Conservation (phyloP, 2,329 filamentous ascomycete genomes). For the Colletotrichum sp. region DNA sequence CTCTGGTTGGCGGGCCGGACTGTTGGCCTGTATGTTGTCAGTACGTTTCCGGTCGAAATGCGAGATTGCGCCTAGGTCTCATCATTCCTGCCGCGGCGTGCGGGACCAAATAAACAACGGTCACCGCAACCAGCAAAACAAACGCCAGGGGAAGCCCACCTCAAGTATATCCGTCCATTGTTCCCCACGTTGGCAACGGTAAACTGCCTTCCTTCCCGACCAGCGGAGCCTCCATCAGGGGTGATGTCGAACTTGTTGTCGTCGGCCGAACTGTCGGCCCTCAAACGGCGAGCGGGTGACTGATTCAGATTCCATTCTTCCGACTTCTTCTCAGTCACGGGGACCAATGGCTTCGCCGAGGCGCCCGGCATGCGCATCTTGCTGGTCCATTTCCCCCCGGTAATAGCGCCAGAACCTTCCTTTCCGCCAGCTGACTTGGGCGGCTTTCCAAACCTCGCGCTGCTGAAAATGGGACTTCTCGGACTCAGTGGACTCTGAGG, state of each 20-base stretch:
- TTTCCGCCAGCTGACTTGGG: conserved; percentile 26
- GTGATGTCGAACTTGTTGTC: conserved; percentile 59
- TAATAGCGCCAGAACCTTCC: conserved; percentile 15
- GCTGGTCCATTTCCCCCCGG: conserved; percentile 24
- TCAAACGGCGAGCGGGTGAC: conserved; percentile 39
- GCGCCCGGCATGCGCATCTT: conserved; percentile 30
- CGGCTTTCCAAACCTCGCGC: conserved; percentile 21
- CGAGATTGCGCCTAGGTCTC: conserved; percentile 9
- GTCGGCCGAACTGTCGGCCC: conserved; percentile 55
- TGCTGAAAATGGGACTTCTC: conserved; percentile 6
- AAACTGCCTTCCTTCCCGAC: conserved; percentile 74
- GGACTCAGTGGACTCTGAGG: conserved; percentile 11
- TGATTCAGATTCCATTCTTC: conserved; percentile 42
- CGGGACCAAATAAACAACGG: neutral
- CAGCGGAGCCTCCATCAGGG: conserved; percentile 65
- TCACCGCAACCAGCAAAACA: conserved; percentile 1
- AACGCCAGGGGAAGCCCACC: conserved; percentile 54
- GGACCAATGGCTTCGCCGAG: conserved; percentile 45
- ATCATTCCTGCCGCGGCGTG: conserved; percentile 5
- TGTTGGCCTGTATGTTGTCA: conserved; percentile 54
- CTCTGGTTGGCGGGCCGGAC: conserved; percentile 66
- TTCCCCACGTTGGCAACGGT: conserved; percentile 83
- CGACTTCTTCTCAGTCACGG: conserved; percentile 51
- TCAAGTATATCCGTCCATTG: conserved; percentile 82
- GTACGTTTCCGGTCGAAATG: conserved; percentile 12